Base-by-base conservation (phyloP, 1,139 yeast genomes). In the Dujonia santamariae region DNA sequence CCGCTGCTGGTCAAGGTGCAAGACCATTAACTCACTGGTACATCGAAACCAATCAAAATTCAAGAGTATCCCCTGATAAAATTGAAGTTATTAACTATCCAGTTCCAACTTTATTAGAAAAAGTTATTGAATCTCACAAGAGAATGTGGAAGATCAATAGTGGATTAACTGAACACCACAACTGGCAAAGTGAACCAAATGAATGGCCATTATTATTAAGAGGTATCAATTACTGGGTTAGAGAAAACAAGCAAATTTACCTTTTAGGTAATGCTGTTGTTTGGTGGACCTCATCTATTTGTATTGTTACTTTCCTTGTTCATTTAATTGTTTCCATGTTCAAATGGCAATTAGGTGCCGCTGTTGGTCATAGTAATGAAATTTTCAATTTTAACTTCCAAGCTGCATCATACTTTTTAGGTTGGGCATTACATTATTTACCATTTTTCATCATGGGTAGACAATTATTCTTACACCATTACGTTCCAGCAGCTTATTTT, bases 401-500 rank as follows among this genome's bases (percentile, higher is more conserved):
- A 50, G 75, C 77, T 28, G 69, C 84, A 35, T 74, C 78, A 34
- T 88, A 78, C 57, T 55, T 82, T 35, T 56, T 81, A 12, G 98
- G 96, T 24, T 92, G 96, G 94, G 73, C 73, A 24, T 48, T 86
- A 41, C 97, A 92, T 60, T 85, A 80, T 55, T 63, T 74, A 48
- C 98, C 98, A 42, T 90, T 92, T 38, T 90, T 78, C 68, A 67
- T 92, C 42, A 90, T 90, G 97, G 92, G 84, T 19, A 82, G 97
- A 61, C 97, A 88, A 63, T 66, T 92, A 60, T 90, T 90, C 67
- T 68, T 92, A 50, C 97, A 90, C 57, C 97, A 90, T 59, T 90
- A 92, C 58, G 67, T 92, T 46, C 96, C 96, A 37, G 84, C 96
- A 3, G 78, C 85, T 34, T 92, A 88, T 64, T 90, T 92, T 60